Base-by-base conservation (phyloP, 2,329 filamentous ascomycete species). In the Rutstroemia sp. region DNA sequence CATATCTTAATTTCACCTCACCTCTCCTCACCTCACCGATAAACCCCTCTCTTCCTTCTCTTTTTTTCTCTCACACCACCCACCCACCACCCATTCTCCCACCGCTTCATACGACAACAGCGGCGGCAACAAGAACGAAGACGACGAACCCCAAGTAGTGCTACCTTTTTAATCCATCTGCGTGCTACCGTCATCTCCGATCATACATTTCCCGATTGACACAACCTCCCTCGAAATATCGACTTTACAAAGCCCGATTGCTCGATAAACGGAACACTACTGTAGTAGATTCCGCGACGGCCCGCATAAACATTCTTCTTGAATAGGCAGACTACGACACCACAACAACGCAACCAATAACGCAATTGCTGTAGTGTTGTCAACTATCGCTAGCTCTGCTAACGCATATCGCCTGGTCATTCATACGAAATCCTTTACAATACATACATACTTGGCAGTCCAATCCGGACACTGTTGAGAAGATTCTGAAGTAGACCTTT, bases 231-330 rank as follows among this genome's bases (percentile, higher is more conserved):
- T 53, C 34, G 42, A 25, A 49, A 25, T n/a, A 7, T 49, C n/a
- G 10, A 44, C 51, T 39, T 38, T 27, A 27, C 30, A 17, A 48
- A 19, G 37, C 10, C 42, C 51, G 51, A 54, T 54, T 54, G n/a
- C 48, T 48, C 42, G 7, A 48, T 25, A 25, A 54, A 27, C 27
- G 44, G 17, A 48, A 30, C 44, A 54, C 42, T 39, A 48, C 30
- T 27, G 14, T 54, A 48, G 42, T 21, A 9, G n/a, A n/a, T 23
- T 30, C 48, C 45, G 51, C 51, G 51, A 54, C 51, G 51, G 51
- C 51, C 51, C 51, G 51, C 51, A 49, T 34, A 54, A 48, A 45
- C 8, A 25, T 23, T 30, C 9, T 17, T 7, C 16, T 38, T 52
- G 17, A 19, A 54, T 44, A 19, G 19, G 16, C 42, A 38, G 16